These are phyloP conservation scores for Aristolochia contorta DNA, from an alignment of 164 flowering plant species.

Conservation along the genomic window DNA sequence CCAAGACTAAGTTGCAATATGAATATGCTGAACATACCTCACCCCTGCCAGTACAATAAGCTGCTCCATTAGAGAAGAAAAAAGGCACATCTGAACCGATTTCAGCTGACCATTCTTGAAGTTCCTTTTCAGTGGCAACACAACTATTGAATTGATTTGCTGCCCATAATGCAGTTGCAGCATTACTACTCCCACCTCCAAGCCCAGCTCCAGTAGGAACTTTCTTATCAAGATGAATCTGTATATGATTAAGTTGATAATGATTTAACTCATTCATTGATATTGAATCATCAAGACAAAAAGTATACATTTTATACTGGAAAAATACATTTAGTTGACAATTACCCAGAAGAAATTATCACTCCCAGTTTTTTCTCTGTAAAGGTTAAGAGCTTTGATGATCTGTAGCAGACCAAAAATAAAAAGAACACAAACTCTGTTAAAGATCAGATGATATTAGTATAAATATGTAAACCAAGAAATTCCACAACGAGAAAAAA, in stretches of 20 bases:
- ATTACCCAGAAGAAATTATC: constrained; percentile 81
- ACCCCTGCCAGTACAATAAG: constrained; percentile 97
- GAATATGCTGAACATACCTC: constrained; percentile 47
- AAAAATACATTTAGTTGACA: too few species aligned
- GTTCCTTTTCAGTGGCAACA: constrained; percentile 76
- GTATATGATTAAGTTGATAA: constrained; percentile 4
- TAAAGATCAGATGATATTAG: too few species aligned
- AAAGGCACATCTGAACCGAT: constrained; percentile 97
- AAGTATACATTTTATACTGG: too few species aligned
- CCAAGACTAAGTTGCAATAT: too few species aligned
- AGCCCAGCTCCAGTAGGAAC: constrained; percentile 99
- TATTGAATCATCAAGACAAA: too few species aligned
- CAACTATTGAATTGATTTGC: constrained; percentile 83
- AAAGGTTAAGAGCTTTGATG: constrained; percentile 85
- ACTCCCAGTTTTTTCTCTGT: constrained; percentile 73
- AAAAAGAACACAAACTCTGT: too few species aligned
- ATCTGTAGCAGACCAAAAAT: constrained; percentile 39
- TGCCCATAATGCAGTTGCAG: constrained; percentile 99
- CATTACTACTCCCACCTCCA: constrained; percentile 99
- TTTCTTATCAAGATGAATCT: constrained; percentile 93
- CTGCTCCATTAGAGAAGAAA: constrained; percentile 96
- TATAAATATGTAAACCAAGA: too few species aligned
- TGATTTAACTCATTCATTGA: too few species aligned
- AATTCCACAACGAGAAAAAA: too few species aligned
- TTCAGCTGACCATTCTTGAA: constrained; percentile 95